Conservation (phyloP, 2,329 filamentous ascomycete genomes). For the Trichoderma sp. region DNA sequence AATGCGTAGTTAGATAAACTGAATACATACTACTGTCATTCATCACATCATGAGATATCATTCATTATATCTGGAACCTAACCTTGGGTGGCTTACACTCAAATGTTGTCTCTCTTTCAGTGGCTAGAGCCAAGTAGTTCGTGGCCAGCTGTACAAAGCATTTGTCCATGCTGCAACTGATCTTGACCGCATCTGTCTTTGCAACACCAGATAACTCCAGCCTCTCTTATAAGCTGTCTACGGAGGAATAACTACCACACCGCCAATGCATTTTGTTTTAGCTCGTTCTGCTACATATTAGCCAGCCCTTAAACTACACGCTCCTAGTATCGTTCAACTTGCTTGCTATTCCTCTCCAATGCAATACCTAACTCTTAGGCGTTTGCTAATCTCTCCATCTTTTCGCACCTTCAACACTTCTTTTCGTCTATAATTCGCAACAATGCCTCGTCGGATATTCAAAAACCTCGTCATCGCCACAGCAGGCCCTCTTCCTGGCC, state of each 20-base stretch:
- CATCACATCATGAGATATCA: neutral
- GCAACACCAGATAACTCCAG: neutral
- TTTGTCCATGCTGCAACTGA: neutral
- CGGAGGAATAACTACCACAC: neutral
- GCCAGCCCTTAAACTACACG: no score
- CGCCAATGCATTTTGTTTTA: neutral
- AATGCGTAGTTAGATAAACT: neutral
- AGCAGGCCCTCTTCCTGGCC: constrained; percentile 60
- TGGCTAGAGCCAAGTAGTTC: neutral
- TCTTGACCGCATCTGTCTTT: neutral
- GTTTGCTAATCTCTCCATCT: neutral
- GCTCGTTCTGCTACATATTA: neutral
- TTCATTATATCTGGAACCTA: neutral
- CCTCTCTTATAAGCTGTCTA: neutral
- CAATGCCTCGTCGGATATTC: constrained; percentile 52
- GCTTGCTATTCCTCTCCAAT: neutral
- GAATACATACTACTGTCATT: neutral
- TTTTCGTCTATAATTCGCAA: neutral
- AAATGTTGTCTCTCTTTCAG: neutral
- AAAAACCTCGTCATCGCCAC: constrained; percentile 58
- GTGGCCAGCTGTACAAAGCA: neutral
- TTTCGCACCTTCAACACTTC: no score
- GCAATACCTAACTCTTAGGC: neutral
- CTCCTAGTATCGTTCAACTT: neutral
- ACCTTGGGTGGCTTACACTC: no score